Conservation (phyloP, 305 asterid species). For the Fraxinus velutina region DNA sequence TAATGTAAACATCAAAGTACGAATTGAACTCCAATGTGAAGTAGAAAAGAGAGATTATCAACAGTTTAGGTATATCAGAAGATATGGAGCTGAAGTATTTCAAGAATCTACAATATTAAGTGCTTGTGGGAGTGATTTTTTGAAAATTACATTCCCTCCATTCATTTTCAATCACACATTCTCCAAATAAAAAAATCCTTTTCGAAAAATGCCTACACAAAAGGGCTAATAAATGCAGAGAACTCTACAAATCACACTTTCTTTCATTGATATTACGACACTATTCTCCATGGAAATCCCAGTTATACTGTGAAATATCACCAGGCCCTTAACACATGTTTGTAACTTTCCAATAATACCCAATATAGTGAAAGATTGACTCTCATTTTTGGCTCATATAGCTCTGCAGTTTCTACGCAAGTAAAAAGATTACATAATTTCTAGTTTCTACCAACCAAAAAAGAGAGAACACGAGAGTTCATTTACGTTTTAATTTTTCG, state of each 20-base stretch:
- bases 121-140: not conserved
- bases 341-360: not conserved
- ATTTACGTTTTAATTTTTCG: not conserved
- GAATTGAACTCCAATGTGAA: not conserved
- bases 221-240: not conserved
- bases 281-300: not conserved
- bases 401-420: not conserved
- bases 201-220: not conserved
- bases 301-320: not conserved
- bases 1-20: not conserved
- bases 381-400: not conserved
- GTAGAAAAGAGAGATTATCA: not conserved
- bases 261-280: not conserved
- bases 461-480: not conserved
- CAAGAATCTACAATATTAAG: not conserved
- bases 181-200: not conserved
- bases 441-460: not conserved
- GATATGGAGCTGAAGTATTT: not conserved
- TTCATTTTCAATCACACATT: not conserved
- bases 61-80: not conserved
- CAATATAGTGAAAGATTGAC: not conserved
- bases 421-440: not conserved
- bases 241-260: not conserved
- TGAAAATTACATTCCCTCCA: not conserved
- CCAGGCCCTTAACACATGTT: not conserved